Base-by-base conservation (phyloP, 176 grass and related monocot species). In the Paspalum vaginatum region DNA sequence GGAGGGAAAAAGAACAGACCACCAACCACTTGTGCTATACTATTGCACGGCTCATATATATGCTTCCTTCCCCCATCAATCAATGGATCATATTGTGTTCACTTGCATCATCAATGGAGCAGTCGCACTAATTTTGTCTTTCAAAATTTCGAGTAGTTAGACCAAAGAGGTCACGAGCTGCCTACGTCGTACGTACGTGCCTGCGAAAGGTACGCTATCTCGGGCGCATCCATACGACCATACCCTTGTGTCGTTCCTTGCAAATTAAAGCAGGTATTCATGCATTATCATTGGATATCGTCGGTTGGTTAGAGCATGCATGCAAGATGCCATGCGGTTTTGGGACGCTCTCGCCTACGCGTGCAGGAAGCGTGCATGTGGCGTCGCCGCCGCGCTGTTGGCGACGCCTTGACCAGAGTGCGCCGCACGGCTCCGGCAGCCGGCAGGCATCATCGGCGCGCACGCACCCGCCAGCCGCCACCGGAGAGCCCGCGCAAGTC, bases 251-350 rank as follows among this genome's bases (percentile, higher is more conserved):
- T 80, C 61, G 61, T 81, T 81, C 78, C 78, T 68, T 69, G 70
- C 62, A 55, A 13, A n/a, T n/a, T n/a, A n/a, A 61, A 43, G 65
- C 62, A 61, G 24, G 54, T 2, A 25, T 38, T 1, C 42, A 5
- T 69, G 10, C 27, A 24, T 38, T 45, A 17, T 8, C 42, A 43
- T 43, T 3, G 32, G 42, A 43, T 43, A 43, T 66, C 37, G 45
- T 87, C 72, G 9, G 37, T 75, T 81, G 12, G 45, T 11, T 61
- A 27, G 44, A 22, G 53, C 52, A 11, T 67, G 82, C 21, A 53
- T 32, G 61, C 70, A 24, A 17, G 75, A 86, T 70, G 63, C 78
- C 78, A 81, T 76, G 72, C 71, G 53, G 78, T 61, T 16, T 56
- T 22, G 70, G 32, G 43, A 81, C 53, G 65, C 22, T 46, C 59